Base-by-base conservation (phyloP, 2,329 filamentous ascomycete species). In the Ceratocystis cacaofunesta region DNA sequence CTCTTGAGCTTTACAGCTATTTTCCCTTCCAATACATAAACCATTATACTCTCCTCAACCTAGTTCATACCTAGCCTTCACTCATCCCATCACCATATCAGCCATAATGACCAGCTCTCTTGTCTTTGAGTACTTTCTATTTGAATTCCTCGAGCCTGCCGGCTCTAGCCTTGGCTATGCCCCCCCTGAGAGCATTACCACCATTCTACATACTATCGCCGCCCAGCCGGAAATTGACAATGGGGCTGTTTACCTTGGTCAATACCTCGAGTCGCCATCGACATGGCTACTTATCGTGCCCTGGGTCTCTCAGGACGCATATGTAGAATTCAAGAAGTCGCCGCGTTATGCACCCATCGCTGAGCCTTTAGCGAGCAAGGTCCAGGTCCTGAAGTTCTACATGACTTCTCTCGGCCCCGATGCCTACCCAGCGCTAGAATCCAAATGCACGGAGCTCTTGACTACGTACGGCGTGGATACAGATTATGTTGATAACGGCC, bases 271-370 rank as follows among this genome's bases (percentile, higher is more conserved):
- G 68, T 70, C 72, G 28, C 72, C 74, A 6, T 69, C 69, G 25
- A 70, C 68, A 43, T 75, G 72, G 71, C 69, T 72, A 60, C 70
- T 74, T 65, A 69, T 74, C 62, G 70, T 75, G 32, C 71, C 71
- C 64, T 77, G 76, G 76, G 67, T 69, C 55, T 74, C 74, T 7
- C 65, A 68, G 6, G 70, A 70, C 44, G 73, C 73, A 60, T 72
- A 75, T 69, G 69, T 72, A 66, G 73, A 74, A 68, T 80, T 79
- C 68, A 73, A 76, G 68, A 73, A 73, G 66, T 77, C 75, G 5
- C 73, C 62, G 4, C 77, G 76, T 70, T 72, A 76, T 19, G 73
- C 74, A 48, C 74, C 74, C 7, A 70, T 76, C 50, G 72, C 73
- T 67, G 64, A 74, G n/a, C 67, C 74, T 64, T 69, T 69, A 3